Percentiles rank a stretch among this genome's conserved stretches.
phyloP scores from a whole-genome alignment of 2,329 filamentous ascomycete species.

The Thelonectria discophora region DNA sequence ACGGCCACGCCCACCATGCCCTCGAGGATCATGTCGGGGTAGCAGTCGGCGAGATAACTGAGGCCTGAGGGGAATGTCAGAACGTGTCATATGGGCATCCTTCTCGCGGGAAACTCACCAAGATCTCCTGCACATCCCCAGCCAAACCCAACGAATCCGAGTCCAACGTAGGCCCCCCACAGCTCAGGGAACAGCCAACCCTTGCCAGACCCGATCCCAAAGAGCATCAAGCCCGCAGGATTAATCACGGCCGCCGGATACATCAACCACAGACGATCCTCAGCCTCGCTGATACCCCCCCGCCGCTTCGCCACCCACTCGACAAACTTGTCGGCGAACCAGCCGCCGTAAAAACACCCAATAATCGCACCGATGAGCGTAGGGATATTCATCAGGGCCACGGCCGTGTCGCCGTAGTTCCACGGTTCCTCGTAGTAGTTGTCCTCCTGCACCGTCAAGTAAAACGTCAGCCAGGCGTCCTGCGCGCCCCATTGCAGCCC shows the following conservation, averaged over 20 bases:
- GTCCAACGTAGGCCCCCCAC: slow-evolving; percentile 15
- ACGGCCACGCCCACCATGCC: slow-evolving; percentile 25
- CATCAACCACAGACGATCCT: slow-evolving; percentile 22
- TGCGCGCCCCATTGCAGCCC: slow-evolving; percentile 22
- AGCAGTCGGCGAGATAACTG: slow-evolving; percentile 22
- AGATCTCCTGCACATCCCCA: slow-evolving; percentile 23
- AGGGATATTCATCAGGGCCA: slow-evolving; percentile 23
- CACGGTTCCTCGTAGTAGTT: slow-evolving; percentile 23
- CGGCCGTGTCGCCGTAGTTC: slow-evolving; percentile 18
- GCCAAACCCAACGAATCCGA: slow-evolving; percentile 22
- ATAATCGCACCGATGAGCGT: slow-evolving; percentile 19
- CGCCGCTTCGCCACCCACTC: slow-evolving; percentile 15
- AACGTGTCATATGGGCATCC: too few relatives aligned
- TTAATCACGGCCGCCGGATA: slow-evolving; percentile 17
- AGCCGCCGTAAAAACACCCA: slow-evolving; percentile 18
- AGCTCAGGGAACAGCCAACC: slow-evolving; percentile 22
- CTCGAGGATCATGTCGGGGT: slow-evolving; percentile 22
- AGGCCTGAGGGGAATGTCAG: not conserved
- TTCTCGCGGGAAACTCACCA: too few relatives aligned
- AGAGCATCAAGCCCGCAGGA: slow-evolving; percentile 17
- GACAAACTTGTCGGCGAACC: slow-evolving; percentile 18
- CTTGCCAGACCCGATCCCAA: slow-evolving; percentile 17
- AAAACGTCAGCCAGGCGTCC: slow-evolving; percentile 22
- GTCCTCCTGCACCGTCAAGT: slow-evolving; percentile 19
- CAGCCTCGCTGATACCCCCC: slow-evolving; percentile 19